Base-by-base conservation (phyloP, 345 rosid genomes). In the Zanthoxylum bungeanum region DNA sequence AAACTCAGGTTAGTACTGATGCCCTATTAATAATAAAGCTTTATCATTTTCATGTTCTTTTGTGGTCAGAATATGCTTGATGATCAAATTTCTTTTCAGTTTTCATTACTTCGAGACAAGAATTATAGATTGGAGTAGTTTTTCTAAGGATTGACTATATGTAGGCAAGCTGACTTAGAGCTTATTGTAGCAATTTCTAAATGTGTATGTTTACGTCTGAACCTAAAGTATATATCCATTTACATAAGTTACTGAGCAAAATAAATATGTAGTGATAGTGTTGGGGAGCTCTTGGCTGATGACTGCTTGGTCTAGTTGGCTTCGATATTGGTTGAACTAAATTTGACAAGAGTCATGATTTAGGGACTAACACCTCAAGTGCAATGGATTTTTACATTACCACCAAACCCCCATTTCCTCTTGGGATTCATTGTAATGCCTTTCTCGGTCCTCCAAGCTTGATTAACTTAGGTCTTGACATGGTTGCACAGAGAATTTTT, bases 1-100 rank as follows among this genome's bases (percentile, higher is more conserved):
- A 90, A 90, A 77, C 86, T 90, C 51, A 80, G 95, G 95, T 85
- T 66, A 27, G 77, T 60, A 30, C 4, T 68, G 66, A 1, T 58
- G 49, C 52, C 27, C 62, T 7, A 7, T 36, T 62, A 58, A 7
- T 24, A 21, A 4, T 8, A 6, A 7, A 12, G 3, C 55, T 52
- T 10, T 46, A 46, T 40, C 37, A 33, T 30, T 9, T 12, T 33
- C 50, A 31, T 22, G 4, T 39, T 16, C 19, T 39, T 28, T 49
- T 65, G 50, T 2, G 19, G 46, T 51, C 24, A 66, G 61, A 52
- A 55, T 40, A 33, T 3, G 17, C 17, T 1, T 31, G 25, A 7
- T 2, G 33, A 27, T 40, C 66, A 37, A 27, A 28, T 16, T 58
- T 16, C 21, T 53, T 53, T 25, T 37, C 53, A 14, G 12, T 5